A percentile compares a stretch with the other conserved stretches of the same genome.
phyloP scores from a whole-genome alignment of 1,284 basidiomycete genomes.

The Fomitopsis pinicola region DNA sequence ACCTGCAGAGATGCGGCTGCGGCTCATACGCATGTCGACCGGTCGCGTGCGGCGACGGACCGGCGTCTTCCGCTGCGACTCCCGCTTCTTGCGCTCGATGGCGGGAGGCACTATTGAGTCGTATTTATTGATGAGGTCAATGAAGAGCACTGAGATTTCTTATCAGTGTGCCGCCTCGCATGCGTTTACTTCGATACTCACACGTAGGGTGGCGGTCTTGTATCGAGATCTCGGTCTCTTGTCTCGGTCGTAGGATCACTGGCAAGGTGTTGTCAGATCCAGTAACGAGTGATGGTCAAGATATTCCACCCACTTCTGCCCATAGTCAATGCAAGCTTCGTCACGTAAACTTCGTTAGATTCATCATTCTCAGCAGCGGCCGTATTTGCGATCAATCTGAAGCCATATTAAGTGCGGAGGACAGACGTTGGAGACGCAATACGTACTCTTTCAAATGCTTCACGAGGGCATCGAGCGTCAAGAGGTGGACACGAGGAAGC shows the following conservation, averaged over 20 bases:
- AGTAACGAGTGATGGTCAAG: not conserved
- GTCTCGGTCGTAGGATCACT: conserved; percentile 82
- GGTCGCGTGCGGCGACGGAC: conserved; percentile 84
- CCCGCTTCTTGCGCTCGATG: conserved; percentile 79
- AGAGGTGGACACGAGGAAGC: conserved; percentile 78
- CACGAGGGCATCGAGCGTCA: conserved; percentile 78
- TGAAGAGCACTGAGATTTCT: conserved; percentile 57
- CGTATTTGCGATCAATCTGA: conserved; percentile 69
- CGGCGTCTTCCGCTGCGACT: conserved; percentile 79
- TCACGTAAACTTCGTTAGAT: conserved; percentile 70
- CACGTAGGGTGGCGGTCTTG: conserved; percentile 81
- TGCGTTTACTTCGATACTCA: conserved; percentile 31
- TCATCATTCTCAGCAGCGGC: conserved; percentile 50
- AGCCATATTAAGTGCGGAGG: not conserved
- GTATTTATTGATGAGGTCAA: conserved; percentile 82
- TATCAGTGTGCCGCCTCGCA: not conserved
- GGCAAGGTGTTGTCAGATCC: conserved; percentile 3
- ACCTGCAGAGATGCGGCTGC: conserved; percentile 42
- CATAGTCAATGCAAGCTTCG: conserved; percentile 83
- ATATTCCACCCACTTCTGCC: conserved; percentile 65
- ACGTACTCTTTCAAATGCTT: conserved; percentile 74
- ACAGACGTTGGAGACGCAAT: not conserved
- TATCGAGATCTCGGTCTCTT: conserved; percentile 78
- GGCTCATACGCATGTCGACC: conserved; percentile 83
- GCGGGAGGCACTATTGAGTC: conserved; percentile 74